Percentiles rank a stretch among this genome's conserved stretches.
These are phyloP conservation scores for Hibiscus trionum DNA, from an alignment of 345 rosid genomes.

Conservation along the genomic window DNA sequence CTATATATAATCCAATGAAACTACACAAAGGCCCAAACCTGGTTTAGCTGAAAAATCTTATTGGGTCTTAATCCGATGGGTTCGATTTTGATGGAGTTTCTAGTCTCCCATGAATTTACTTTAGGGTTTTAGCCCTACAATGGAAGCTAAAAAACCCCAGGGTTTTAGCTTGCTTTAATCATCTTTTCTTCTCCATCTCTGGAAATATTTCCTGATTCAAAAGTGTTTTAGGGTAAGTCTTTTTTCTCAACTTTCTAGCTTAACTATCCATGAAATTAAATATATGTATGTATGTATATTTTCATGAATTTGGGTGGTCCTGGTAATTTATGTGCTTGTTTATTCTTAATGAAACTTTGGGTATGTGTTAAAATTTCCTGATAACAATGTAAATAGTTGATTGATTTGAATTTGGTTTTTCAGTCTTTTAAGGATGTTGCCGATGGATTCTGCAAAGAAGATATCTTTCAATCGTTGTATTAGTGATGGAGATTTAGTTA, in stretches of 20 bases:
- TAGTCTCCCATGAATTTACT: not conserved
- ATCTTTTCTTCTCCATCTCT: not conserved
- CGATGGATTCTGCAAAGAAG: conserved; percentile 39
- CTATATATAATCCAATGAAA: too few relatives aligned
- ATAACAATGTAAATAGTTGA: not conserved
- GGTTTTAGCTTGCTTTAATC: not conserved
- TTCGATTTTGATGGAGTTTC: not conserved
- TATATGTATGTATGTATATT: not conserved
- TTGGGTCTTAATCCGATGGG: not conserved
- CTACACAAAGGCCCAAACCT: not conserved
- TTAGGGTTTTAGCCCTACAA: too few relatives aligned
- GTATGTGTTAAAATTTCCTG: not conserved
- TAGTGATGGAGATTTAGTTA: conserved; percentile 64
- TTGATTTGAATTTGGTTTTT: not conserved
- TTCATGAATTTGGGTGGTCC: not conserved
- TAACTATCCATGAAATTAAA: not conserved
- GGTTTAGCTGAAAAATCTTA: not conserved
- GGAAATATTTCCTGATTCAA: not conserved
- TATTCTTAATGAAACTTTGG: conserved; percentile 5
- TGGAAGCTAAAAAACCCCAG: not conserved
- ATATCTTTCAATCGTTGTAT: conserved; percentile 51
- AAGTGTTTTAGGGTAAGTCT: not conserved
- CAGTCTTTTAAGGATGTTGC: conserved; percentile 35
- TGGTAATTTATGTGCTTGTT: not conserved
- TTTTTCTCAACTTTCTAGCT: not conserved